Evolutionary conservation across 179 eudicot genomes (phyloP), one percentile per base, ranked within the genome.

Genomic region (Spergularia azorica): DNA sequence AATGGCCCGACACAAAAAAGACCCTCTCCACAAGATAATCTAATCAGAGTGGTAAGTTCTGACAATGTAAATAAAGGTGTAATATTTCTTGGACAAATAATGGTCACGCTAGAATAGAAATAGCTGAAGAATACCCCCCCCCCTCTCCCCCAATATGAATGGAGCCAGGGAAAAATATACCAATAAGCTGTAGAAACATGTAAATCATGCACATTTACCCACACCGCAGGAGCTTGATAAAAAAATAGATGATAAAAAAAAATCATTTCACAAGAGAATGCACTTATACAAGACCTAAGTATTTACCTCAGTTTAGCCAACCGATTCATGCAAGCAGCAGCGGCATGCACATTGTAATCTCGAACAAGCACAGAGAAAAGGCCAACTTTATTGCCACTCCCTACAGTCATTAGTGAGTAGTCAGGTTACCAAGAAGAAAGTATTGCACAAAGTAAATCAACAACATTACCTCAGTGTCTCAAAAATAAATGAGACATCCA

Each of bases 241-340:
- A 36, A 26, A 26, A 26, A 26, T 26, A 26, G 32, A 26, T 26
- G 2, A 26, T 26, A n/a, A 26, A 26, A 26, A 26, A 26, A 26
- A 26, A 26, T 36, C 67, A 63, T 12, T 10, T 63, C 43, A 63
- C 15, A 63, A 63, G 63, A 63, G 36, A 32, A 17, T 57, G 61
- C 72, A 43, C 50, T 63, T 26, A 58, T 48, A 80, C 51, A 55
- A 74, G 1, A 67, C 4, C 67, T 10, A 63, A 61, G 48, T 21
- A 50, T 52, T 43, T 85, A 93, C 99, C 99, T 95, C 76, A 93
- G 70, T 88, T 95, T 93, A 48, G 99, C 97, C 63, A 95, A 80
- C 38, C 97, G 93, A 79, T 93, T 93, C 99, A 95, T 95, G 83
- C 99, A 93, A 66, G 87, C 86, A 75, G 99, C 91, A 86, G 98